Conservation (phyloP, 192 early-diverging fungal genomes). For the Backusella australiensis region DNA sequence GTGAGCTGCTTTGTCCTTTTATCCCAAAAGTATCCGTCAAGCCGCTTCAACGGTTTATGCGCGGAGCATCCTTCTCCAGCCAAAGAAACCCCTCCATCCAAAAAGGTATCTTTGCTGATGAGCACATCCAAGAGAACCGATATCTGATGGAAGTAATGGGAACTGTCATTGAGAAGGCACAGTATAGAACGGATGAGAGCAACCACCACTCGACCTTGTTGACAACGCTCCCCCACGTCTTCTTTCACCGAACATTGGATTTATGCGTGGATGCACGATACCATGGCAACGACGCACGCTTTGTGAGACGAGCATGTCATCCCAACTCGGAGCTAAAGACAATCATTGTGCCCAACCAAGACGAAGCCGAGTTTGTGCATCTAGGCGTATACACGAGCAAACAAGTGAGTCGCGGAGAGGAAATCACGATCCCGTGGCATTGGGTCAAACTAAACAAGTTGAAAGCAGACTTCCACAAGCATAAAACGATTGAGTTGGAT, state of each 20-base stretch:
- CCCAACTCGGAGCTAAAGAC: slow-evolving; percentile 63
- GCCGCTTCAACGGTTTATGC: not conserved
- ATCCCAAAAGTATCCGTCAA: slow-evolving; percentile 3
- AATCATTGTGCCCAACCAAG: slow-evolving; percentile 48
- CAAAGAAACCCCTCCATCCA: not conserved
- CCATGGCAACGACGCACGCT: slow-evolving; percentile 65
- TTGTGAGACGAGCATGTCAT: slow-evolving; percentile 63
- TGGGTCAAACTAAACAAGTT: slow-evolving; percentile 56
- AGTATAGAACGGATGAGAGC: slow-evolving; percentile 52
- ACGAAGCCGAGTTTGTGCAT: slow-evolving; percentile 52
- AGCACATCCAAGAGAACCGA: slow-evolving; percentile 40
- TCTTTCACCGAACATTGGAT: slow-evolving; percentile 62
- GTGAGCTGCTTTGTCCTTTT: not conserved
- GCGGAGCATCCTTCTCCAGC: not conserved
- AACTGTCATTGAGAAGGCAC: slow-evolving; percentile 60
- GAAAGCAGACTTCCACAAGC: slow-evolving; percentile 15
- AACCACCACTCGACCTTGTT: slow-evolving; percentile 65
- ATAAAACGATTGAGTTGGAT: not conserved
- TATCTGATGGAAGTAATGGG: slow-evolving; percentile 82
- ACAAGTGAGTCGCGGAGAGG: slow-evolving; percentile 56
- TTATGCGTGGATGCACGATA: slow-evolving; percentile 69
- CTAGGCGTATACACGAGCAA: slow-evolving; percentile 66
- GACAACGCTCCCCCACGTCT: slow-evolving; percentile 60
- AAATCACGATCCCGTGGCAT: slow-evolving; percentile 70
- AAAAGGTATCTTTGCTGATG: slow-evolving; percentile 8